Conservation (phyloP, 177 flowering plant species). For the Telopea speciosissima region DNA sequence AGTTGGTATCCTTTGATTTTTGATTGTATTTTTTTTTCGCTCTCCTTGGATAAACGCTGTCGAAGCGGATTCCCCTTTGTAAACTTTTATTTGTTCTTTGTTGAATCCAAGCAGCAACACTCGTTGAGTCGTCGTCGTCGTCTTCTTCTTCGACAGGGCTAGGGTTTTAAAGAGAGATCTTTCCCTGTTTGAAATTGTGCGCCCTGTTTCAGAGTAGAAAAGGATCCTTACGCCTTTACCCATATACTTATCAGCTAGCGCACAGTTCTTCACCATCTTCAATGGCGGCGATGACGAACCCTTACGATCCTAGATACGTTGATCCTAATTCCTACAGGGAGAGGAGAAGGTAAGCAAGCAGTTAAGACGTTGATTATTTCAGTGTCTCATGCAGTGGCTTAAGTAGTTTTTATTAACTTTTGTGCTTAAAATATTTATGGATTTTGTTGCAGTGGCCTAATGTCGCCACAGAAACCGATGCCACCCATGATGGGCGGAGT, state of each 20-base stretch:
- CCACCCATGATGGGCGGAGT: conserved; percentile 22
- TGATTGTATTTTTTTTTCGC: too few relatives aligned
- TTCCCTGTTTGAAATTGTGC: not conserved
- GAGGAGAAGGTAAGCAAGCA: conserved; percentile 55
- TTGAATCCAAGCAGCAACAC: too few relatives aligned
- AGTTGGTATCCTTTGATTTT: too few relatives aligned
- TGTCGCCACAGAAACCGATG: conserved; percentile 29
- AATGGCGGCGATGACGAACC: conserved; percentile 21
- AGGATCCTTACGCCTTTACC: not conserved
- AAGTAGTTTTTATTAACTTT: not conserved
- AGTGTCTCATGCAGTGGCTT: not conserved
- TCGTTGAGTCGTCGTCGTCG: too few relatives aligned
- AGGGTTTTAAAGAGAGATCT: not conserved
- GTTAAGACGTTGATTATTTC: not conserved
- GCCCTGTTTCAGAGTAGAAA: not conserved
- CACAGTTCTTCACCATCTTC: not conserved
- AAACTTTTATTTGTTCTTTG: too few relatives aligned
- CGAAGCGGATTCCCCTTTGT: too few relatives aligned
- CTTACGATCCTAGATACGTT: conserved; percentile 43
- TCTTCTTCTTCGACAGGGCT: too few relatives aligned
- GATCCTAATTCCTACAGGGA: conserved; percentile 78
- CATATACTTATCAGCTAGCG: not conserved
- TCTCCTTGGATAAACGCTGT: too few relatives aligned
- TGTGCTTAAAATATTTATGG: not conserved
- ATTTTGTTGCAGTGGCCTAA: conserved; percentile 42